These are phyloP conservation scores for Hanseniaspora pseudoguilliermondii DNA, from an alignment of 805 yeast species.

Conservation along the genomic window DNA sequence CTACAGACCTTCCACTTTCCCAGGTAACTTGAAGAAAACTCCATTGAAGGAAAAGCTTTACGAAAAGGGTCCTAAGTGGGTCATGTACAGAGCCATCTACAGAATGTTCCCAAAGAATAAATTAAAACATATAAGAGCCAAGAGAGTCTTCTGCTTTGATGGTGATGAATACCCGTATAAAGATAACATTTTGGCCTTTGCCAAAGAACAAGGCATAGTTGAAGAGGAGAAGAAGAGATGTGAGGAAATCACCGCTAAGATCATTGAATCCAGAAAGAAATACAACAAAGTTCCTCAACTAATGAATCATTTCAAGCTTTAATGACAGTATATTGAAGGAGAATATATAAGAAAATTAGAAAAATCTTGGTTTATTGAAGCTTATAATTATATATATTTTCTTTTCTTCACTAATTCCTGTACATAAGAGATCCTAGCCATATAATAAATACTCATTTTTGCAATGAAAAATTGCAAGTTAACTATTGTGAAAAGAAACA, in stretches of 20 bases:
- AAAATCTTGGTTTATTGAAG: background rate
- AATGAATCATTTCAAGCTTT: constrained; percentile 3
- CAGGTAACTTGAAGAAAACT: constrained; percentile 74
- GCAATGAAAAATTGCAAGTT: no score
- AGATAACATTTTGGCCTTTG: constrained; percentile 71
- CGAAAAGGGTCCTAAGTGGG: constrained; percentile 79
- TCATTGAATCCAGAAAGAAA: constrained; percentile 14
- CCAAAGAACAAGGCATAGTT: constrained; percentile 55
- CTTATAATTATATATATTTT: no score
- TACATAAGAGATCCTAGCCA: background rate
- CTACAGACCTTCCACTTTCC: constrained; percentile 79
- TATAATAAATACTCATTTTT: no score
- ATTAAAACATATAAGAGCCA: constrained; percentile 64
- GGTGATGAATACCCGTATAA: constrained; percentile 81
- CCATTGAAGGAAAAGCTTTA: constrained; percentile 67
- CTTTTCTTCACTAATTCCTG: background rate
- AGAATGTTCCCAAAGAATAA: constrained; percentile 94
- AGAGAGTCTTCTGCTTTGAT: constrained; percentile 74
- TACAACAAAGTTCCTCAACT: constrained; percentile 3
- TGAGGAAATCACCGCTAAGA: constrained; percentile 20
- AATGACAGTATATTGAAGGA: background rate
- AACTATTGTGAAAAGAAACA: no score
- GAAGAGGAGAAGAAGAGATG: constrained; percentile 24
- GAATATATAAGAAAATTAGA: background rate
- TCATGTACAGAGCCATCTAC: constrained; percentile 74